A percentile compares a stretch with the other conserved stretches of the same genome.
phyloP scores from a whole-genome alignment of 371 early-diverging fungal genomes.

The Rhizopus microsporus region DNA sequence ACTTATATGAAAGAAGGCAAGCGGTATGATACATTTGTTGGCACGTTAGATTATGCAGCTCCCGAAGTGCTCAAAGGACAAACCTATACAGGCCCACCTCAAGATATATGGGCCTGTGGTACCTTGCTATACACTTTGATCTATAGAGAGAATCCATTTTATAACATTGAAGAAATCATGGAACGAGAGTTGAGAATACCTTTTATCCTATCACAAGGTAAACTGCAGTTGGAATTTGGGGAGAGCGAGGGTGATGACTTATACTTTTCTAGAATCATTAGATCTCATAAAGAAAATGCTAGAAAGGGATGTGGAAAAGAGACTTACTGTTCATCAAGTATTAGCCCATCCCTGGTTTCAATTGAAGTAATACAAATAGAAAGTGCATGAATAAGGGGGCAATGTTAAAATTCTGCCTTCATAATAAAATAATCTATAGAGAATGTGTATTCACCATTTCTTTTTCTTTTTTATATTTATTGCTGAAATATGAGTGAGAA shows the following conservation, averaged over 20 bases:
- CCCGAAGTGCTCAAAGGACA: slow-evolving; percentile 68
- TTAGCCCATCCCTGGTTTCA: slow-evolving; percentile 42
- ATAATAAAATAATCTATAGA: background rate
- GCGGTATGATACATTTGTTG: slow-evolving; percentile 67
- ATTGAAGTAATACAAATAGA: background rate
- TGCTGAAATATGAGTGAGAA: slow-evolving; percentile 1
- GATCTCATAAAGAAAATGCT: slow-evolving; percentile 61
- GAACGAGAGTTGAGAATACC: slow-evolving; percentile 19
- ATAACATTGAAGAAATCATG: slow-evolving; percentile 26
- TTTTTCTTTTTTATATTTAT: slow-evolving; percentile 8
- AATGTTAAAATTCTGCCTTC: background rate
- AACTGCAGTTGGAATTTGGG: too few relatives aligned
- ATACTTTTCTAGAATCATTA: slow-evolving; percentile 40
- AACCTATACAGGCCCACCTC: slow-evolving; percentile 66
- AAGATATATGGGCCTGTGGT: slow-evolving; percentile 83
- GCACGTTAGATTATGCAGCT: slow-evolving; percentile 71
- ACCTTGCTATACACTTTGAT: slow-evolving; percentile 76
- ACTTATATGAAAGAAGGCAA: slow-evolving; percentile 57
- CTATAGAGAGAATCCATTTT: slow-evolving; percentile 47
- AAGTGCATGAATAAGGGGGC: background rate
- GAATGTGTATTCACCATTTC: slow-evolving; percentile 46
- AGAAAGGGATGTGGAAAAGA: slow-evolving; percentile 49
- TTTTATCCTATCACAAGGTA: slow-evolving; percentile 20
- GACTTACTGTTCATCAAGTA: slow-evolving; percentile 57
- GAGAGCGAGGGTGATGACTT: background rate